Percentiles rank a stretch among this genome's conserved stretches.
Evolutionary conservation across 2,329 filamentous ascomycete genomes (phyloP).

Genomic region (Xylariaceae sp.): DNA sequence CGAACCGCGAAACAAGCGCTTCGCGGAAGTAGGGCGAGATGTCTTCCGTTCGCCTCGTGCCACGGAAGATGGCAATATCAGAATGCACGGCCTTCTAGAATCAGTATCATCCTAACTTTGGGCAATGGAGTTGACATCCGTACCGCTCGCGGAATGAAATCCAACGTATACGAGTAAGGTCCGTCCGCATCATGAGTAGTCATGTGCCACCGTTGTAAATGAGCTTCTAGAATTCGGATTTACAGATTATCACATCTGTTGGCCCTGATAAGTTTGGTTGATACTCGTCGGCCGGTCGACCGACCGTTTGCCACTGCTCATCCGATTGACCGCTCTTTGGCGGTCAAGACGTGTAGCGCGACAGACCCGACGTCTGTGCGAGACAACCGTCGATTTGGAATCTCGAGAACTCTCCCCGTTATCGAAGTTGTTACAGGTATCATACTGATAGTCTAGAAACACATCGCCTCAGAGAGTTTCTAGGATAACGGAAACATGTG

Average conservation of each 20-base stretch:
- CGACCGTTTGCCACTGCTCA: neutral
- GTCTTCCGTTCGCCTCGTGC: neutral
- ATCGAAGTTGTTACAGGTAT: no score
- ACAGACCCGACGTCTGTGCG: neutral
- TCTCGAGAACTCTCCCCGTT: no score
- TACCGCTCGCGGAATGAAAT: neutral
- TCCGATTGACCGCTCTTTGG: neutral
- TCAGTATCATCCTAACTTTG: neutral
- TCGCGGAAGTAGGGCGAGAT: neutral
- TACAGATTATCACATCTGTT: neutral
- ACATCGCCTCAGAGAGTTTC: no score
- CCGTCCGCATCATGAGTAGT: neutral
- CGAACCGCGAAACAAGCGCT: slow-evolving; percentile 8
- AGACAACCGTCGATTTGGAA: neutral
- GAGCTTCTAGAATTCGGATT: neutral
- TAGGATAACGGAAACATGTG: neutral
- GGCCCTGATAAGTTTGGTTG: neutral
- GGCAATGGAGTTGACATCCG: neutral
- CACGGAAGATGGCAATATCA: neutral
- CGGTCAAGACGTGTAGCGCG: neutral
- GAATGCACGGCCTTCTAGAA: neutral
- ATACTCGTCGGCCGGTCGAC: neutral
- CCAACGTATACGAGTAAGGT: neutral
- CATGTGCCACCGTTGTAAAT: neutral
- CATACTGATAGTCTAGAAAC: no score